Percentiles rank a stretch among this genome's conserved stretches.
phyloP scores from a whole-genome alignment of 2,329 filamentous ascomycete genomes.

The Stachybotrys chartarum region DNA sequence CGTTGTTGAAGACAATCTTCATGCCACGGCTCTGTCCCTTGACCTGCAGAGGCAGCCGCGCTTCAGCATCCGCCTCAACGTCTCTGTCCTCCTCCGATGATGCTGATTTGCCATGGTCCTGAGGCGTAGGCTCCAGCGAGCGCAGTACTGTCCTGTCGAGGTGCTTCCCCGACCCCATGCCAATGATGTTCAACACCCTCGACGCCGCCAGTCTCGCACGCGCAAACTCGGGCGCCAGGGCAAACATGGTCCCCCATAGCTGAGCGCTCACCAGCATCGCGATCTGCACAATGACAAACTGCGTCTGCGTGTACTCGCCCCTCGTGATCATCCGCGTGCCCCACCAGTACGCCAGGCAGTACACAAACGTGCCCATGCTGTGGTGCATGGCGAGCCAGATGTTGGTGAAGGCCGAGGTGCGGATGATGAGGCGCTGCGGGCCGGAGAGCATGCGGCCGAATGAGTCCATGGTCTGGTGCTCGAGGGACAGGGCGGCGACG shows the following conservation, averaged over 20 bases:
- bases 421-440: conserved; percentile 46
- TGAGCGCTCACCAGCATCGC: conserved; percentile 67
- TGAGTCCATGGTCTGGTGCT: conserved; percentile 42
- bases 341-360: conserved; percentile 77
- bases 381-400: conserved; percentile 55
- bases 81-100: conserved; percentile 14
- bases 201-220: conserved; percentile 55
- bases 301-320: conserved; percentile 54
- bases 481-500: conserved; percentile 46
- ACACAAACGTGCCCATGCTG: conserved; percentile 58
- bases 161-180: conserved; percentile 28
- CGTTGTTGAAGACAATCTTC: conserved; percentile 47
- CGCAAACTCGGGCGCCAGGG: conserved; percentile 67
- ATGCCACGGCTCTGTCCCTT: conserved; percentile 24
- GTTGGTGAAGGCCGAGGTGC: conserved; percentile 44
- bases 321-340: conserved; percentile 62
- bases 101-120: conserved; percentile 1
- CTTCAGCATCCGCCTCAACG: conserved; percentile 28
- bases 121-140: not conserved
- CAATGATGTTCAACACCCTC: conserved; percentile 46
- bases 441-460: conserved; percentile 44
- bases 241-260: conserved; percentile 68
- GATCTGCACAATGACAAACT: conserved; percentile 71
- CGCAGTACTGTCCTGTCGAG: conserved; percentile 6
- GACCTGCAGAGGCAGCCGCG: conserved; percentile 7